Base-by-base conservation (phyloP, 2,329 filamentous ascomycete species). In the Leptodontidium sp. region DNA sequence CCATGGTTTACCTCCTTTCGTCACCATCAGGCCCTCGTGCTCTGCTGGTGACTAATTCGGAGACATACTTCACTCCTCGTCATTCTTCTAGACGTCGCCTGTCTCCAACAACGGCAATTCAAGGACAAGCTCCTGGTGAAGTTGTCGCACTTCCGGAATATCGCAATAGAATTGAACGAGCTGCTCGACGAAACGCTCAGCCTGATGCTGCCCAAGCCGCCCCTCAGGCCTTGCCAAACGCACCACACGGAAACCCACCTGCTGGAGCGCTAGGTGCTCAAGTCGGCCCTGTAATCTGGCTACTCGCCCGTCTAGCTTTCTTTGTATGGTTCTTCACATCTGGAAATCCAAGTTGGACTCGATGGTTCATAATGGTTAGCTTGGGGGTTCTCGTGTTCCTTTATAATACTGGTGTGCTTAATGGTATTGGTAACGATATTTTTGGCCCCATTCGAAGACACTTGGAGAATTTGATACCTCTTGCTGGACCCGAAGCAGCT, bases 281-380 rank as follows among this genome's bases (percentile, higher is more conserved):
- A 63, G 45, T 87, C n/a, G 86, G 85, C 81, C 87, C 87, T n/a
- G 85, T 90, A 64, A 76, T 91, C 35, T 91, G 88, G 88, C 81
- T 90, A 63, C 72, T 90, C 0, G 79, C 88, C 45, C 84, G 88
- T 8, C 78, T 91, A 9, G 81, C 83, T 12, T 78, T 87, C 6
- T 89, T 91, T 75, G 84, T 90, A 14, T 91, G 87, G 87, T 88
- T 89, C 79, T 90, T 91, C 70, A 90, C 88, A 0, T 84, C 84
- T 11, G 84, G 86, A 0, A 82, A 84, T 55, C 82, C 84, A 1
- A 89, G 84, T 74, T 90, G 87, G 87, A 84, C 83, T 9, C 84
- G 88, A 59, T 89, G 85, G 84, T 74, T 87, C 8, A 84, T 84
- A 24, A 83, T 90, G 26, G 80, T 87, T 52, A 80, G 82, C 7